Conservation (phyloP, 495 filamentous ascomycete species). For the Penicillium silybi region DNA sequence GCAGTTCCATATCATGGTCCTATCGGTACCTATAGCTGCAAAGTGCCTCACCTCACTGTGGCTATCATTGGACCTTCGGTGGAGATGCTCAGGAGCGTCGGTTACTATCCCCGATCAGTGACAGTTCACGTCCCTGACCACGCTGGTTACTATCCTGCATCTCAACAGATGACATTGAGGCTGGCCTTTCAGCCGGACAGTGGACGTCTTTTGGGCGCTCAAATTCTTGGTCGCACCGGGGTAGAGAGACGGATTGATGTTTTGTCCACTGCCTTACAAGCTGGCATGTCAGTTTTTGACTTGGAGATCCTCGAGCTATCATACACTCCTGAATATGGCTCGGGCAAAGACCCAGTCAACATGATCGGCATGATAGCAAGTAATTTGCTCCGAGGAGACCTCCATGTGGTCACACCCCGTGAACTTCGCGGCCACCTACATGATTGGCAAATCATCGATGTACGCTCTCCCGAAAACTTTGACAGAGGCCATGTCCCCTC, state of each 20-base stretch:
- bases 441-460: background rate
- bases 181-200: background rate
- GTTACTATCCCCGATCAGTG: background rate
- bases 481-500: background rate
- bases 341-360: background rate
- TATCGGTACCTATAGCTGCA: background rate
- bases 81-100: background rate
- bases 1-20: background rate
- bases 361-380: background rate
- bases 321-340: constrained; percentile 1
- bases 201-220: background rate
- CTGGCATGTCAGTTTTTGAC: background rate
- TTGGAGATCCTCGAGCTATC: background rate
- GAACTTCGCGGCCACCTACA: background rate
- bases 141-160: background rate
- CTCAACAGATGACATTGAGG: background rate
- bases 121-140: constrained; percentile 1
- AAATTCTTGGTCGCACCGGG: background rate
- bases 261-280: background rate
- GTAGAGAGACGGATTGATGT: constrained; percentile 1
- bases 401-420: background rate
- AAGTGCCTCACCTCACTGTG: background rate
- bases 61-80: background rate
- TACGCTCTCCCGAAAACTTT: background rate
- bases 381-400: background rate